Conservation (phyloP, 2,329 filamentous ascomycete genomes). For the Fusarium napiforme region DNA sequence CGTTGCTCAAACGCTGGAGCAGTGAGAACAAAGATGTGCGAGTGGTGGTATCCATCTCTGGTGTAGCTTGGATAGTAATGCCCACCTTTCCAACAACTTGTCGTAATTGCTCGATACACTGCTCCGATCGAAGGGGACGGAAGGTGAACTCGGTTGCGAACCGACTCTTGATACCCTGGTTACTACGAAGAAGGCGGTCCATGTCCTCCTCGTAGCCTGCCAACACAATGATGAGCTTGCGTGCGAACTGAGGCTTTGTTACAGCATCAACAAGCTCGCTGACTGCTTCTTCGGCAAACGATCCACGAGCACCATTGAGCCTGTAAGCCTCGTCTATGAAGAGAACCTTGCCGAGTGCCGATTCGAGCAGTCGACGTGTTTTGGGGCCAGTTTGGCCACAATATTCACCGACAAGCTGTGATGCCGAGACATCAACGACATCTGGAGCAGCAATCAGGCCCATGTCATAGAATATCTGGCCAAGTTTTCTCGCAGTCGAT, state of each 20-base stretch:
- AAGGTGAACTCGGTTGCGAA: constrained; percentile 73
- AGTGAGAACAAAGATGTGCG: constrained; percentile 45
- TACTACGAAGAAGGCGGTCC: constrained; percentile 68
- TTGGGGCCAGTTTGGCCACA: constrained; percentile 76
- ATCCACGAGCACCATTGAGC: constrained; percentile 60
- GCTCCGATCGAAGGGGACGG: constrained; percentile 53
- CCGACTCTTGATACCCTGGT: constrained; percentile 70
- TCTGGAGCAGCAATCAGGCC: constrained; percentile 71
- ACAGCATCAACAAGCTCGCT: constrained; percentile 63
- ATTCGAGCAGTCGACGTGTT: constrained; percentile 67
- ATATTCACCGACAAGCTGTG: constrained; percentile 74
- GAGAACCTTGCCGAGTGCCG: constrained; percentile 72
- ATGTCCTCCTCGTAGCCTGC: constrained; percentile 76
- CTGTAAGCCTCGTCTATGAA: constrained; percentile 80
- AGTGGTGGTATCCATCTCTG: constrained; percentile 38
- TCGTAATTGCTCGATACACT: constrained; percentile 60
- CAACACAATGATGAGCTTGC: constrained; percentile 72
- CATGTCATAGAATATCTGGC: constrained; percentile 79
- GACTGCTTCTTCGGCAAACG: constrained; percentile 66
- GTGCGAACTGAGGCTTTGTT: constrained; percentile 65
- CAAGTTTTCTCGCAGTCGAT: constrained; percentile 75
- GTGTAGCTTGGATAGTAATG: constrained; percentile 44
- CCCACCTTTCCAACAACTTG: constrained; percentile 48
- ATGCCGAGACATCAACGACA: constrained; percentile 73
- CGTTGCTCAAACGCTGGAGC: constrained; percentile 55